Percentiles rank a stretch among this genome's conserved stretches.
These are phyloP conservation scores for Phytopythium mirpurense DNA, from an alignment of 352 stramenopile species.

Conservation along the genomic window DNA sequence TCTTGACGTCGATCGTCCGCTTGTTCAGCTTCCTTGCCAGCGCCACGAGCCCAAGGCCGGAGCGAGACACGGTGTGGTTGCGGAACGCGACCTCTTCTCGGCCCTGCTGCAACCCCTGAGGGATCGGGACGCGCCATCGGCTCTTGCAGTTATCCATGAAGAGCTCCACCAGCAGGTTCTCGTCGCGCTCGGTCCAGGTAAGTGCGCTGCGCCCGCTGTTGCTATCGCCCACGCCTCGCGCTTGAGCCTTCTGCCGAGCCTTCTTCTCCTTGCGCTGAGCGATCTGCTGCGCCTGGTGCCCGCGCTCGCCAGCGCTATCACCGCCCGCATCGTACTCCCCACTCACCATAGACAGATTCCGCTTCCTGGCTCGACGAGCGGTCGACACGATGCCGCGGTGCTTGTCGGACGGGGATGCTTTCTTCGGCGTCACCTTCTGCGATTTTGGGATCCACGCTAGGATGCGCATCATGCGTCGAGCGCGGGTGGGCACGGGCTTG, in stretches of 20 bases:
- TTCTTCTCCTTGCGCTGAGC: slow-evolving; percentile 2
- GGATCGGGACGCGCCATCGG: slow-evolving; percentile 57
- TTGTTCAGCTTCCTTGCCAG: slow-evolving; percentile 64
- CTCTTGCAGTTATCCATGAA: slow-evolving; percentile 67
- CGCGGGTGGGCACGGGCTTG: slow-evolving; percentile 52
- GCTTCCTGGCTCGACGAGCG: slow-evolving; percentile 26
- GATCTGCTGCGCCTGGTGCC: not conserved
- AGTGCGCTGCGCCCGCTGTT: slow-evolving; percentile 13
- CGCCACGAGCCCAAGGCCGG: slow-evolving; percentile 53
- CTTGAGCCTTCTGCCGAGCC: slow-evolving; percentile 11
- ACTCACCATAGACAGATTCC: slow-evolving; percentile 6
- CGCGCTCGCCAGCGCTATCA: slow-evolving; percentile 1
- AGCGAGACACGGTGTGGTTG: slow-evolving; percentile 48
- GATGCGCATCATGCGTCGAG: slow-evolving; percentile 61
- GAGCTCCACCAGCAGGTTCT: slow-evolving; percentile 51
- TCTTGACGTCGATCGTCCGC: slow-evolving; percentile 74
- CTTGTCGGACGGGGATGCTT: slow-evolving; percentile 15
- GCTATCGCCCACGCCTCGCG: slow-evolving; percentile 7
- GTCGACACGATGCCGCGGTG: slow-evolving; percentile 70
- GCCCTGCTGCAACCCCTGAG: slow-evolving; percentile 51
- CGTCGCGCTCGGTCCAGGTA: slow-evolving; percentile 49
- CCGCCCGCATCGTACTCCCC: not conserved
- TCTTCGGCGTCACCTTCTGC: slow-evolving; percentile 32
- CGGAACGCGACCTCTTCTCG: slow-evolving; percentile 58
- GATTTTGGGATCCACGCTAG: slow-evolving; percentile 71